Base-by-base conservation (phyloP, 2,329 filamentous ascomycete species). In the Pyricularia sp. region DNA sequence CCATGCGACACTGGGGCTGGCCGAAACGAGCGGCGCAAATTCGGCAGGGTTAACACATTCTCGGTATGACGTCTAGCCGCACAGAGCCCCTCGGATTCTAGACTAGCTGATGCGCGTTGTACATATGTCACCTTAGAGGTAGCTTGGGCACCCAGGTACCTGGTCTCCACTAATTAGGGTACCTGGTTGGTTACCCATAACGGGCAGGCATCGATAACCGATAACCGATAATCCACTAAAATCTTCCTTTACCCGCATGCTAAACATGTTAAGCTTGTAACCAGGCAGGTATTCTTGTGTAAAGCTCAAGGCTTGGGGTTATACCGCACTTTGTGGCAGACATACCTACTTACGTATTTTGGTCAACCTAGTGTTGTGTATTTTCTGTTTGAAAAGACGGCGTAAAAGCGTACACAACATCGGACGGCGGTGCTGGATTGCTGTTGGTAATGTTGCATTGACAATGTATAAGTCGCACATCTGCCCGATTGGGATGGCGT, bases 401-500 rank as follows among this genome's bases (percentile, higher is more conserved):
- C 3, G 40, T n/a, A n/a, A 49, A 49, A n/a, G 6, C 40, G 16
- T 19, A 49, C 6, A 5, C n/a, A 49, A 8, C n/a, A n/a, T 19
- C 16, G n/a, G 40, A 19, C 19, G 40, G 40, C 6, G 33, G 33
- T 35, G 33, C 40, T 49, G 33, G n/a, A 19, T n/a, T 49, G 40
- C n/a, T 49, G 40, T 57, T 57, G 53, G 8, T 57, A 59, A 28
- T 26, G 55, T 59, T 28, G 24, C 24, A 59, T 59, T 59, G 40
- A 19, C 40, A 19, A 49, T 49, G 55, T 59, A 59, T 59, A 59
- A 59, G 55, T 59, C 55, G 26, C 55, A 59, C 22, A 59, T 22
- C 55, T 59, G 55, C 55, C 55, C 55, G 55, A 59, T 59, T 59
- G 26, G 55, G 55, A 59, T 59, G 55, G 55, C 24, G 55, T 57